Percentiles rank a stretch among this genome's conserved stretches.
phyloP scores from a whole-genome alignment of 139 green algal species.

The Asterochloris erici region DNA sequence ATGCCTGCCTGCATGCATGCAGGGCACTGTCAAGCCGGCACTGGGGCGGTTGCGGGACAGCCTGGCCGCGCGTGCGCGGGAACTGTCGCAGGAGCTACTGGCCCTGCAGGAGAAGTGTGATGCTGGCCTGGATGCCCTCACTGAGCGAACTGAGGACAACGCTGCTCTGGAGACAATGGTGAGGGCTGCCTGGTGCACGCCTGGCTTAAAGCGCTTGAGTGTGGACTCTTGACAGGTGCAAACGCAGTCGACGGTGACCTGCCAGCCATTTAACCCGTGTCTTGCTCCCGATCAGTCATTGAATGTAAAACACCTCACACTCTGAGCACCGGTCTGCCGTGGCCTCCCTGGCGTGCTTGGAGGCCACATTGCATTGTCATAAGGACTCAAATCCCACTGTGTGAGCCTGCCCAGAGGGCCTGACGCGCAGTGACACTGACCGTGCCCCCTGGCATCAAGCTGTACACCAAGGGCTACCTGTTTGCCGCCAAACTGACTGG shows the following conservation, averaged over 20 bases:
- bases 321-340: not conserved
- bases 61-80: constrained; percentile 46
- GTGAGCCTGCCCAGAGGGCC: too few species aligned
- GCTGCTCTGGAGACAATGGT: constrained; percentile 37
- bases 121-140: constrained; percentile 35
- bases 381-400: too few species aligned
- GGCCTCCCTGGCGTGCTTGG: not conserved
- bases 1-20: not conserved
- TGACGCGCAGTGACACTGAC: too few species aligned
- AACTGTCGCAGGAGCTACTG: constrained; percentile 65
- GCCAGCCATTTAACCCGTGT: not conserved
- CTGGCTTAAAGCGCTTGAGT: not conserved
- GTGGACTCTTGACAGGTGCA: not conserved
- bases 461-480: too few species aligned
- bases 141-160: constrained; percentile 69
- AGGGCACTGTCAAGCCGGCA: constrained; percentile 60
- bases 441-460: too few species aligned
- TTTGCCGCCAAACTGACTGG: too few species aligned
- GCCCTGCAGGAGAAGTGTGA: constrained; percentile 54
- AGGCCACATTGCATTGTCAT: too few species aligned
- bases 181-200: not conserved
- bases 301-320: not conserved
- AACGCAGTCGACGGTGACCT: not conserved
- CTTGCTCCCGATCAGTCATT: not conserved
- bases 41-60: constrained; percentile 62